These are phyloP conservation scores for Buxus sempervirens DNA, from an alignment of 164 flowering plant species.

Conservation along the genomic window DNA sequence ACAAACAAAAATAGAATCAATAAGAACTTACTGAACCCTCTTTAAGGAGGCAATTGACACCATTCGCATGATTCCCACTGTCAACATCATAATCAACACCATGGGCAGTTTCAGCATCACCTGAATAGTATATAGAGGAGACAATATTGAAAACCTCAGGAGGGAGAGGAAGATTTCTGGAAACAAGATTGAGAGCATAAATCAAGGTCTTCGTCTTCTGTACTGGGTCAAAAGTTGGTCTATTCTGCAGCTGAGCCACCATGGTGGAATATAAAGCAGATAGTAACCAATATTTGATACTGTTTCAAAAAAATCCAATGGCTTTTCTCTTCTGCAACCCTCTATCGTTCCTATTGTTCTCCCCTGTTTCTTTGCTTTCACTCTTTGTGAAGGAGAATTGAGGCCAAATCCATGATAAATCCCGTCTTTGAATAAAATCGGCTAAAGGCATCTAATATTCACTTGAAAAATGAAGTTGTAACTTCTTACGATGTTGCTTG, in stretches of 20 bases:
- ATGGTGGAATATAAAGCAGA: conserved; percentile 35
- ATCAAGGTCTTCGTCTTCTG: conserved; percentile 65
- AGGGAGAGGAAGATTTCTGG: conserved; percentile 87
- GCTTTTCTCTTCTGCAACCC: not conserved
- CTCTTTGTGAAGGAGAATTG: not conserved
- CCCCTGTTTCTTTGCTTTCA: not conserved
- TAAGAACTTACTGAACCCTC: conserved; percentile 8
- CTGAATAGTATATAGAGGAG: conserved; percentile 49
- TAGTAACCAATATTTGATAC: conserved; percentile 16
- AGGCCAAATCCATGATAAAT: not conserved
- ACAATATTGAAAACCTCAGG: conserved; percentile 56
- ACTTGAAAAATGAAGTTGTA: too few species aligned
- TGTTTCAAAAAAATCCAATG: conserved; percentile 1
- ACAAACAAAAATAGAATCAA: not conserved
- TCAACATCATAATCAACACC: conserved; percentile 3
- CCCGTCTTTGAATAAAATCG: too few species aligned
- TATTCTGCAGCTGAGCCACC: conserved; percentile 22
- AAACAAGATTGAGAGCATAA: conserved; percentile 76
- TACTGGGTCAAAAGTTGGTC: conserved; percentile 26
- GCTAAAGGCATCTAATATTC: too few species aligned
- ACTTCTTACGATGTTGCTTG: too few species aligned
- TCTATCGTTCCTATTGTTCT: not conserved
- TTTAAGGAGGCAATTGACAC: not conserved
- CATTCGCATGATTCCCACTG: conserved; percentile 6
- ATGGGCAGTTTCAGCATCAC: conserved; percentile 6